These are phyloP conservation scores for Hemileccinum rubropunctum DNA, from an alignment of 768 basidiomycete species.

Conservation along the genomic window DNA sequence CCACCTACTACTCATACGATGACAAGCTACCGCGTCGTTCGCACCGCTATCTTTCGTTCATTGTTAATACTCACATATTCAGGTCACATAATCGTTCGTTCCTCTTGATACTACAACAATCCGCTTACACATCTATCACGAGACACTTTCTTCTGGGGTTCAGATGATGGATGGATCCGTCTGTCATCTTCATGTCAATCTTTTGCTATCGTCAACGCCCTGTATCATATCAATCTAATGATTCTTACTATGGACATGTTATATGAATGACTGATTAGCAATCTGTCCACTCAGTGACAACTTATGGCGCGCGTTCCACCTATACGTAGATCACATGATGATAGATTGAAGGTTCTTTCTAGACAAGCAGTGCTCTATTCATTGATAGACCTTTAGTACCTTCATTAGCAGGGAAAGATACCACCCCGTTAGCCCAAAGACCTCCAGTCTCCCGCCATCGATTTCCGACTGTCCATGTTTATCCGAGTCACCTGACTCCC, in stretches of 20 bases:
- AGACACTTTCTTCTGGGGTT: conserved; percentile 13
- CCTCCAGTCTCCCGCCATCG: conserved; percentile 53
- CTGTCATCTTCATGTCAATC: conserved; percentile 14
- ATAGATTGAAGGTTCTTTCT: neutral
- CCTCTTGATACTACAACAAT: conserved; percentile 9
- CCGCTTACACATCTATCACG: conserved; percentile 17
- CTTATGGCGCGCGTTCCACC: no score
- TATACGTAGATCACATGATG: no score
- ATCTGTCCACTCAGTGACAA: neutral
- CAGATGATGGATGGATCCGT: conserved; percentile 10
- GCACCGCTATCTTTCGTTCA: conserved; percentile 26
- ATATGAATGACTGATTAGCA: neutral
- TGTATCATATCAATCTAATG: conserved; percentile 26
- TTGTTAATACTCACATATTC: conserved; percentile 28
- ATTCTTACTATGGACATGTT: neutral
- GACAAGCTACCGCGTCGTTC: conserved; percentile 12
- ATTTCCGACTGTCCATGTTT: conserved; percentile 39
- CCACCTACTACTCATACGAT: conserved; percentile 21
- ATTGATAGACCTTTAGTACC: conserved; percentile 46
- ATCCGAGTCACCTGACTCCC: conserved; percentile 33
- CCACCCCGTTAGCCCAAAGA: conserved; percentile 87
- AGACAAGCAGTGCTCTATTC: conserved; percentile 1
- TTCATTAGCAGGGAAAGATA: conserved; percentile 67
- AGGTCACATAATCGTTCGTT: conserved; percentile 15
- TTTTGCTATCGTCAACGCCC: conserved; percentile 17